Base-by-base conservation (phyloP, 345 rosid species). In the Bretschneidera sinensis region DNA sequence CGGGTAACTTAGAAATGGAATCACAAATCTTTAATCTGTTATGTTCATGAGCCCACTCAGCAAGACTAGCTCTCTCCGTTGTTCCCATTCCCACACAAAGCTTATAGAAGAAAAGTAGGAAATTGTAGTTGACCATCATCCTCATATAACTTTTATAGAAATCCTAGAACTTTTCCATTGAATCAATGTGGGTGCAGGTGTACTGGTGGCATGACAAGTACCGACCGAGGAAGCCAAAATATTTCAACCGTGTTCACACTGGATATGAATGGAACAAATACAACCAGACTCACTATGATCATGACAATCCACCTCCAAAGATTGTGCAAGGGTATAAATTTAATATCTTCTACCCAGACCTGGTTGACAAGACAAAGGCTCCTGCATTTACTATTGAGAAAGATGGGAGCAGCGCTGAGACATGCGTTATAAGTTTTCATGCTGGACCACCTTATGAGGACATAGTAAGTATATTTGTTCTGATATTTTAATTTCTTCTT, bases 121-220 rank as follows among this genome's bases (percentile, higher is more conserved):
- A 21, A n/a, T 4, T 43, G 5, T 24, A 31, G n/a, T 34, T 55
- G 13, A 35, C 33, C 0, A 0, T 24, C 8, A 28, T 39, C 8
- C 28, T 43, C 49, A 1, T 49, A 7, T 31, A 51, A n/a, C 2
- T 59, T 19, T 63, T 31, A n/a, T 43, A 54, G 22, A 24, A 8
- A 24, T 43, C 60, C 43, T 18, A n/a, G n/a, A 57, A 31, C 9
- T 39, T 4, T 7, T 39, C 6, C 10, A 4, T 14, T 39, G 21
- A 20, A 51, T 52, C 52, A 24, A 35, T 51, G 19, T 52, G 67
- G 57, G 8, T 63, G 59, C 78, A 88, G 91, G 98, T 85, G 9
- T 92, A 92, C 51, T 89, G 98, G 98, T 92, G 98, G 98, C 98
- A 92, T 69, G 98, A 92, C 77, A 92, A 92, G 73, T 92, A 89